Evolutionary conservation across 2,329 filamentous ascomycete genomes (phyloP), one percentile per base, ranked within the genome.

Genomic region (Cryphonectria japonica): DNA sequence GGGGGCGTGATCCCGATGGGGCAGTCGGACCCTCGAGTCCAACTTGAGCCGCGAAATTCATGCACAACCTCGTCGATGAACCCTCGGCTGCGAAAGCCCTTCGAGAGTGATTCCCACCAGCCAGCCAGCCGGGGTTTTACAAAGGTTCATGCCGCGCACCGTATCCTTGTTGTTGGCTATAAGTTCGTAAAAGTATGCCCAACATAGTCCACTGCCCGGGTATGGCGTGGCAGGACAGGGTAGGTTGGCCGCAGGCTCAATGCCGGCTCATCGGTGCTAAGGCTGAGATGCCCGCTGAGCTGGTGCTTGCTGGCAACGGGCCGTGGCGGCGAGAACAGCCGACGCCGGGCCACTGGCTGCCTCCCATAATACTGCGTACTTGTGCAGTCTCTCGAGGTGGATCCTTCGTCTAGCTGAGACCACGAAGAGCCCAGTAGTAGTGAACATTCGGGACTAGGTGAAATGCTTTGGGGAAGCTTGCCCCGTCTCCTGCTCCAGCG

Each of bases 51-150:
- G 32, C 59, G 32, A 37, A 32, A 19, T 59, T 32, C 39, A 61
- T 61, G 59, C 59, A 61, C 32, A n/a, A 34, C 59, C 59, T 61
- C 22, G 54, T 61, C 32, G 29, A 61, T n/a, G 59, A 32, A 6
- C 32, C 43, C 8, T 39, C 59, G 1, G 26, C 6, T 61, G 22
- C 32, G 59, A 32, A 61, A 61, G 32, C 59, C 59, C 32, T 32
- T n/a, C 9, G 32, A 39, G 59, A n/a, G 11, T 22, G 26, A 19
- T 7, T n/a, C 59, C 59, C 59, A n/a, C 59, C 19, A 57, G 59
- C 29, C 32, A 50, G 46, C 1, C 8, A 2, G 43, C 11, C 16
- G 59, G 9, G 9, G 26, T 26, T n/a, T 9, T 19, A 50, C 43
- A 50, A 34, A 34, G 16, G n/a, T 61, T 61, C 59, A 61, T 61